Evolutionary conservation across 164 flowering plant genomes (phyloP).

Genomic region (Brasenia schreberi): DNA sequence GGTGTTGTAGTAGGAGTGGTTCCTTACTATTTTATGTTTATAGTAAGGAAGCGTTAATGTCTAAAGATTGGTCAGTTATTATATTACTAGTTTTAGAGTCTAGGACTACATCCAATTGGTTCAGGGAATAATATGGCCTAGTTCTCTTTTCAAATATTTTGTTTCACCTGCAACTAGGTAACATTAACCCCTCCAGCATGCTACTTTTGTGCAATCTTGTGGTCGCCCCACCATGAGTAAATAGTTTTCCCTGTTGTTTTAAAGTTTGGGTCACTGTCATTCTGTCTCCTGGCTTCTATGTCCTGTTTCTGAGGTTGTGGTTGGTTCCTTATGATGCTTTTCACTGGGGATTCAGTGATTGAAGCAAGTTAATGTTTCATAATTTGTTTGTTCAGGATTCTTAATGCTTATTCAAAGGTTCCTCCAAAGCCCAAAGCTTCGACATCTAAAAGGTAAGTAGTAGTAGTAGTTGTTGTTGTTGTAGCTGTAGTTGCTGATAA

Average conservation of each 20-base stretch:
- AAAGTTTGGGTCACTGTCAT: not conserved
- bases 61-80: too few relatives aligned
- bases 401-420: conserved; percentile 77
- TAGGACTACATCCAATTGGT: too few relatives aligned
- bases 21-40: too few relatives aligned
- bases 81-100: too few relatives aligned
- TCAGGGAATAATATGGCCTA: too few relatives aligned
- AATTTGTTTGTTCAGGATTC: conserved; percentile 41
- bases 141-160: too few relatives aligned
- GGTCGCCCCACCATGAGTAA: not conserved
- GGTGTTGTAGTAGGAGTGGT: too few relatives aligned
- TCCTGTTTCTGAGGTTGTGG: not conserved
- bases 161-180: too few relatives aligned
- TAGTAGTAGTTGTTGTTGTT: not conserved
- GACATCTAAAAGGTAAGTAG: conserved; percentile 47
- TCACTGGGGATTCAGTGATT: not conserved
- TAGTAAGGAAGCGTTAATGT: too few relatives aligned
- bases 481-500: too few relatives aligned
- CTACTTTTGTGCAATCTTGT: not conserved
- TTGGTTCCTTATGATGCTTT: not conserved
- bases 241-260: not conserved
- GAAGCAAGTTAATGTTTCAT: not conserved
- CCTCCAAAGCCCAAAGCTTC: conserved; percentile 59
- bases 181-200: not conserved
- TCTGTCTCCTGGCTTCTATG: not conserved